Evolutionary conservation across 2,329 filamentous ascomycete species (phyloP).

Genomic region (Thielaviopsis euricoi): DNA sequence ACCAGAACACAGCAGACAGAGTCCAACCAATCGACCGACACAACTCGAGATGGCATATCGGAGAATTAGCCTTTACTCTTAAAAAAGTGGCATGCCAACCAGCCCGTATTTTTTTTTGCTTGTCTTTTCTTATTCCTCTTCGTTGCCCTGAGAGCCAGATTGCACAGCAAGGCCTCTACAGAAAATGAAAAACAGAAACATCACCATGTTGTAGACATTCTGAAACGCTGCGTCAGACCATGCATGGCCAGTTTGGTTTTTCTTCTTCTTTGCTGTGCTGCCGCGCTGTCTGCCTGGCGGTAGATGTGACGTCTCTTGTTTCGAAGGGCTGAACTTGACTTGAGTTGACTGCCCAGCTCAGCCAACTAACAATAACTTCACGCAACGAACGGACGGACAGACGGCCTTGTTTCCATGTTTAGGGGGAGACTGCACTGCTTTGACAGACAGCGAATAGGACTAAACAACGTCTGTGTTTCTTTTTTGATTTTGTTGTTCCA

Average conservation of each 20-base stretch:
- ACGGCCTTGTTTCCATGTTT: too few species aligned
- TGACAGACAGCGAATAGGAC: neutral
- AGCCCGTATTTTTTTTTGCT: too few species aligned
- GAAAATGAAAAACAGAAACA: neutral
- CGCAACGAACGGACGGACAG: too few species aligned
- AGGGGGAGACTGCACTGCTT: too few species aligned
- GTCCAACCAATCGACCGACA: too few species aligned
- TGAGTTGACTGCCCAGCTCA: too few species aligned
- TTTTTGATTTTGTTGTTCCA: conserved; percentile 3
- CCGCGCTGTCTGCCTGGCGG: neutral
- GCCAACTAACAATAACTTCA: neutral
- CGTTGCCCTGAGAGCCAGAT: neutral
- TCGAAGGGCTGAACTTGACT: conserved; percentile 14
- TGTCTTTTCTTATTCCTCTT: too few species aligned
- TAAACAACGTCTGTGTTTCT: neutral
- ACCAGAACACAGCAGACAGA: too few species aligned
- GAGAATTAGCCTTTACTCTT: too few species aligned
- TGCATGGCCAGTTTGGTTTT: neutral
- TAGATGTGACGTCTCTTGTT: conserved; percentile 17
- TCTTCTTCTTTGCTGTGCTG: neutral
- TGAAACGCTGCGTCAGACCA: conserved; percentile 2
- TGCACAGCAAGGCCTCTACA: too few species aligned
- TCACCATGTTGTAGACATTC: neutral
- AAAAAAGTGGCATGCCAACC: too few species aligned
- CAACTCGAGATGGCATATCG: too few species aligned